phyloP scores from a whole-genome alignment of 2,329 filamentous ascomycete species.

The Fusarium verrucosum region DNA sequence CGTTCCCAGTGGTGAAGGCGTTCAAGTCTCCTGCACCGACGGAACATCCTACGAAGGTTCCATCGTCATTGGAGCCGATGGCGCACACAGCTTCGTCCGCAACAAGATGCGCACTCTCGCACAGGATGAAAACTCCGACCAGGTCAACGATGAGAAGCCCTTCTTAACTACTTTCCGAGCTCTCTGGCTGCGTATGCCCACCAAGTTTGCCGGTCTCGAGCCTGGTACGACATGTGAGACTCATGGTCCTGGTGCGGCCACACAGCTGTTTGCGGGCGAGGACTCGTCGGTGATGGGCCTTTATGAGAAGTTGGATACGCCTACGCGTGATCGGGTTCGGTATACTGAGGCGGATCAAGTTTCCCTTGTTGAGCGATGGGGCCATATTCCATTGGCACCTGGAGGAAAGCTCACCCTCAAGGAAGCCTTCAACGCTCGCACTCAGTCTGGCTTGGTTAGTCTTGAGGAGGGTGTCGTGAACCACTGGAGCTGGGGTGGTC shows the following conservation, averaged over 20 bases:
- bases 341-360: conserved; percentile 29
- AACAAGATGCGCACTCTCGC: conserved; percentile 44
- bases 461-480: conserved; percentile 51
- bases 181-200: conserved; percentile 50
- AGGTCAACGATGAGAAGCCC: conserved; percentile 43
- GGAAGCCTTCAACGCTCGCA: conserved; percentile 44
- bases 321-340: conserved; percentile 24
- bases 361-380: conserved; percentile 30
- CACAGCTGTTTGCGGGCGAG: conserved; percentile 33
- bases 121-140: conserved; percentile 10
- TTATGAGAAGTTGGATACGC: conserved; percentile 32
- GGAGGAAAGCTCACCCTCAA: conserved; percentile 41
- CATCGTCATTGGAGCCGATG: conserved; percentile 37
- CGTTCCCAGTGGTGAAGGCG: not conserved
- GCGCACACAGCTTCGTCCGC: conserved; percentile 28
- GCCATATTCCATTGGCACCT: conserved; percentile 25
- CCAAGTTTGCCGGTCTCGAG: not conserved
- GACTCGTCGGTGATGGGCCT: conserved; percentile 26
- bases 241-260: conserved; percentile 34
- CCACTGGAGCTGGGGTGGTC: conserved; percentile 49
- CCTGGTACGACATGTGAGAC: conserved; percentile 46
- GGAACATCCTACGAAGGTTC: conserved; percentile 33
- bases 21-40: conserved; percentile 30
- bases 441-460: conserved; percentile 44
- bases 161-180: conserved; percentile 47